These are phyloP conservation scores for Eucalyptus tenuipes DNA, from an alignment of 345 rosid species.

Conservation along the genomic window DNA sequence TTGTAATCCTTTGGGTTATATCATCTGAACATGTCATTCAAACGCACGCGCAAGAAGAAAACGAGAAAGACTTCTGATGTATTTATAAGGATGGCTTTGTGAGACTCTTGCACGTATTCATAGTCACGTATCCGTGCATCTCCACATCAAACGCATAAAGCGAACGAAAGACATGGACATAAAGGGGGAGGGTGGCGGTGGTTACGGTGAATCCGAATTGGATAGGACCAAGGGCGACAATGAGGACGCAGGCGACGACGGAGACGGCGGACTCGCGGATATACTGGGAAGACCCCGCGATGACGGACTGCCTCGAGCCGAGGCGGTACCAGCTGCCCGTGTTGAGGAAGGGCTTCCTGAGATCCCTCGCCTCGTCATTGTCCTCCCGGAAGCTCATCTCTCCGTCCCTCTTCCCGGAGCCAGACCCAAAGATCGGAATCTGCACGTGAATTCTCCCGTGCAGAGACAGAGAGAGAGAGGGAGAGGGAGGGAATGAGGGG, in stretches of 20 bases:
- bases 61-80: background rate
- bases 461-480: background rate
- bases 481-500: background rate
- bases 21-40: background rate
- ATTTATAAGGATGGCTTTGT: background rate
- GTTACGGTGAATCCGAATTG: constrained; percentile 97
- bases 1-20: background rate
- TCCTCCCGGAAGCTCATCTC: constrained; percentile 86
- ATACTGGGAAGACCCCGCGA: constrained; percentile 66
- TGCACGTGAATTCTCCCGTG: background rate
- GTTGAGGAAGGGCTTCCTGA: constrained; percentile 77
- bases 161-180: background rate
- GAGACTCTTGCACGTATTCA: background rate
- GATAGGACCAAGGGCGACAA: constrained; percentile 96
- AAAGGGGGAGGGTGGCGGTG: background rate
- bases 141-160: background rate
- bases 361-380: constrained; percentile 63
- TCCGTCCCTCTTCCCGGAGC: background rate
- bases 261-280: constrained; percentile 81
- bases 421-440: background rate
- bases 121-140: background rate
- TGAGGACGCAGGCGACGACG: constrained; percentile 85
- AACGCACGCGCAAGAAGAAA: background rate
- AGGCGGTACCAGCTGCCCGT: constrained; percentile 97
- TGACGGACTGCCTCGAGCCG: constrained; percentile 72